Percentiles rank a stretch among this genome's conserved stretches.
Conservation (phyloP, 2,329 filamentous ascomycete species). For the Talaromyces sp. region DNA sequence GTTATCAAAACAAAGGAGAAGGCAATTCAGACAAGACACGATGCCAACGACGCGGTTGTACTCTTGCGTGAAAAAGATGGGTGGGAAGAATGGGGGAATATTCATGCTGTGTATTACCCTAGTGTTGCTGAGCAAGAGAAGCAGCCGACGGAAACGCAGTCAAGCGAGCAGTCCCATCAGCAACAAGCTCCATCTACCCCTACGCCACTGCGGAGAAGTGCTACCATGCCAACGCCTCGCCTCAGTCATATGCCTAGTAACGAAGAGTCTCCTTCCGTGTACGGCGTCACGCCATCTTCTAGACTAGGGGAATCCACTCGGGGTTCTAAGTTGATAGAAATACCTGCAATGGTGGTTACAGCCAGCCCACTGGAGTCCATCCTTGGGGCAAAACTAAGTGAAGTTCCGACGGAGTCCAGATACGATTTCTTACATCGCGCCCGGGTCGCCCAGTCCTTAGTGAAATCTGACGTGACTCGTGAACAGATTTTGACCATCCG, state of each 20-base stretch:
- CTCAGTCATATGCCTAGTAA: slow-evolving; percentile 45
- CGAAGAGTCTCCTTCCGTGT: slow-evolving; percentile 53
- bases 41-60: slow-evolving; percentile 79
- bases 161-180: slow-evolving; percentile 39
- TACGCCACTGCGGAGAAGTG: slow-evolving; percentile 69
- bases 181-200: slow-evolving; percentile 64
- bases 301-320: slow-evolving; percentile 38
- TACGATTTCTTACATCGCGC: slow-evolving; percentile 85
- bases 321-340: slow-evolving; percentile 58
- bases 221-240: slow-evolving; percentile 57
- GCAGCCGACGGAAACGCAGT: slow-evolving; percentile 29
- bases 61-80: slow-evolving; percentile 59
- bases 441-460: slow-evolving; percentile 76
- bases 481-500: slow-evolving; percentile 76
- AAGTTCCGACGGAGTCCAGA: slow-evolving; percentile 68
- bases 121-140: slow-evolving; percentile 34
- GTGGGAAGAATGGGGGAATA: slow-evolving; percentile 77
- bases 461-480: slow-evolving; percentile 61
- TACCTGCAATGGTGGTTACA: slow-evolving; percentile 53
- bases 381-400: slow-evolving; percentile 47
- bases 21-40: slow-evolving; percentile 51
- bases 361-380: slow-evolving; percentile 38
- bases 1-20: slow-evolving; percentile 75
- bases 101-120: slow-evolving; percentile 77
- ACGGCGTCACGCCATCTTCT: slow-evolving; percentile 33